A percentile compares a stretch with the other conserved stretches of the same genome.
Conservation (phyloP, 176 grass and related monocot genomes). For the Aegilops speltoides region DNA sequence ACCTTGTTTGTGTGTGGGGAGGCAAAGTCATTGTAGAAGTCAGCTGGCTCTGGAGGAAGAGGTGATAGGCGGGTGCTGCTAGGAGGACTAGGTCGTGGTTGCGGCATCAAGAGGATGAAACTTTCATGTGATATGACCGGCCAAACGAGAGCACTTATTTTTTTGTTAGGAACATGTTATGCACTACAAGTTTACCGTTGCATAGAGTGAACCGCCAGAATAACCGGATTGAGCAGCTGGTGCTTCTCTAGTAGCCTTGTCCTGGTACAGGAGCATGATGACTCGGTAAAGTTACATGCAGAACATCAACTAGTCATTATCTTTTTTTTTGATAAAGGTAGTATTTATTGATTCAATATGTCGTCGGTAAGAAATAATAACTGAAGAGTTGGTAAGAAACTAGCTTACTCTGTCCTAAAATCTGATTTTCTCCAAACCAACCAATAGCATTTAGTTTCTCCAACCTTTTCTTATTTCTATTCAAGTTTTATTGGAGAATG, state of each 20-base stretch:
- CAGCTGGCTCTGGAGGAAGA: slow-evolving; percentile 65
- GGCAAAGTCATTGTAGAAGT: slow-evolving; percentile 61
- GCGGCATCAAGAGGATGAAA: background rate
- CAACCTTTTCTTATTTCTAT: background rate
- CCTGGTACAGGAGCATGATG: slow-evolving; percentile 7
- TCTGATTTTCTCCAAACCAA: background rate
- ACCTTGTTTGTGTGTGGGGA: slow-evolving; percentile 59
- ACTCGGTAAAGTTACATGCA: background rate
- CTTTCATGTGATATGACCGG: background rate
- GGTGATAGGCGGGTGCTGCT: slow-evolving; percentile 56
- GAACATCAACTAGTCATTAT: background rate
- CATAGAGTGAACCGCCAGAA: slow-evolving; percentile 44
- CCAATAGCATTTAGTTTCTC: too few relatives aligned
- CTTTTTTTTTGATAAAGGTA: background rate
- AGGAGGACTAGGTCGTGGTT: slow-evolving; percentile 47
- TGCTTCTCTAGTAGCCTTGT: slow-evolving; percentile 29
- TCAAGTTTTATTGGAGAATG: background rate
- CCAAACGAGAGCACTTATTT: background rate
- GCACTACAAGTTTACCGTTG: slow-evolving; percentile 16
- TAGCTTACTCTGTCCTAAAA: background rate
- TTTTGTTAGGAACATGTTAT: background rate
- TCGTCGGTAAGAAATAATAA: background rate
- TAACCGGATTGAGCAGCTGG: slow-evolving; percentile 36
- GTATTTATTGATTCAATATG: background rate
- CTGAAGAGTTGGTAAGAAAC: background rate